Evolutionary conservation across 2,329 filamentous ascomycete species (phyloP).

Genomic region (Talaromyces sp.): DNA sequence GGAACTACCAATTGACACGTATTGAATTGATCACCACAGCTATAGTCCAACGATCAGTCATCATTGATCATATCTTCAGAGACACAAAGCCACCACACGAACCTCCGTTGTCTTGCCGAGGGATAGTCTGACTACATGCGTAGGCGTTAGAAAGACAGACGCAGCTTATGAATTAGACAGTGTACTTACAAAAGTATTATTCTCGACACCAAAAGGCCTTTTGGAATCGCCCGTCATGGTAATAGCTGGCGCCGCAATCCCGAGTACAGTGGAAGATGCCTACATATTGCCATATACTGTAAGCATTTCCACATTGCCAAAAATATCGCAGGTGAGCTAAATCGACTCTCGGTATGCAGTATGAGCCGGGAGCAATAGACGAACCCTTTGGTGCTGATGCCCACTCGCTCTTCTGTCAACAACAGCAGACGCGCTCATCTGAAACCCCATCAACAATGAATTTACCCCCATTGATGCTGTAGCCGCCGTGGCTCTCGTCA

Average conservation of each 20-base stretch:
- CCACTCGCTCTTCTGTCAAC: background rate
- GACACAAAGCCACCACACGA: background rate
- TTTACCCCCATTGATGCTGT: background rate
- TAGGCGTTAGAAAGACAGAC: background rate
- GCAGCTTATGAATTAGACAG: background rate
- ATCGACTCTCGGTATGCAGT: background rate
- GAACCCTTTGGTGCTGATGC: background rate
- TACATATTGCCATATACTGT: background rate
- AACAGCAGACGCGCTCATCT: background rate
- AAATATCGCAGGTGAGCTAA: background rate
- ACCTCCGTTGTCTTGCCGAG: conserved; percentile 25
- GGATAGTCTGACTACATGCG: conserved; percentile 20
- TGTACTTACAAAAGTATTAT: conserved; percentile 25
- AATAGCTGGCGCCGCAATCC: conserved; percentile 18
- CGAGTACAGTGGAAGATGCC: background rate
- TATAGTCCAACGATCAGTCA: conserved; percentile 6
- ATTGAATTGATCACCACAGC: conserved; percentile 25
- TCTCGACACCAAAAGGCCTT: conserved; percentile 25
- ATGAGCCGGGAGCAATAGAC: background rate
- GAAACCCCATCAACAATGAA: background rate
- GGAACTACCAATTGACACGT: conserved; percentile 22
- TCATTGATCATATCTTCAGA: background rate
- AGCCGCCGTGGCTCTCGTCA: background rate
- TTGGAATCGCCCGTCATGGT: conserved; percentile 21
- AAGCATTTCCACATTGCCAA: background rate